A percentile compares a stretch with the other conserved stretches of the same genome.
Evolutionary conservation across 768 basidiomycete species (phyloP).

Genomic region (Gyrodon lividus): DNA sequence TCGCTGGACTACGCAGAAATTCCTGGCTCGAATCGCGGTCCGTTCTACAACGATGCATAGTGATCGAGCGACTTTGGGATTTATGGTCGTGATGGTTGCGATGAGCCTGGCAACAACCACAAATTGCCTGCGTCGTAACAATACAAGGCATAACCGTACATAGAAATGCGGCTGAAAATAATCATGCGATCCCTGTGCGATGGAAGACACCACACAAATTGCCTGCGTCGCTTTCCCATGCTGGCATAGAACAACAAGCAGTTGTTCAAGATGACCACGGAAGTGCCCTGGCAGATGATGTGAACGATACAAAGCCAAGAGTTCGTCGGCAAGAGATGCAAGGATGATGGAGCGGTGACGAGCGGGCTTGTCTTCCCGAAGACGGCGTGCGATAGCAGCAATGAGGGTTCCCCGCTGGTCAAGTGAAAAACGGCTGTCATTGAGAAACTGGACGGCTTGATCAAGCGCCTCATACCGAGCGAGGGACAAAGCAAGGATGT

Average conservation of each 20-base stretch:
- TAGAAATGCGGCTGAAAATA: constrained; percentile 43
- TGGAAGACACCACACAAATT: constrained; percentile 39
- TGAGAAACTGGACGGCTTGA: constrained; percentile 36
- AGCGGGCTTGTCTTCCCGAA: constrained; percentile 35
- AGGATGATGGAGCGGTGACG: constrained; percentile 31
- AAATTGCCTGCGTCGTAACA: constrained; percentile 44
- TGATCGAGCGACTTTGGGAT: constrained; percentile 14
- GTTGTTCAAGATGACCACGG: constrained; percentile 43
- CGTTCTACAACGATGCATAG: constrained; percentile 7
- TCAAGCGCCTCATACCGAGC: constrained; percentile 25
- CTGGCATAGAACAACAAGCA: constrained; percentile 40
- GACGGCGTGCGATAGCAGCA: constrained; percentile 35
- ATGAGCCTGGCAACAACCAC: constrained; percentile 33
- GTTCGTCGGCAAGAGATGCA: constrained; percentile 33
- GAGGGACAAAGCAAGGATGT: constrained; percentile 33
- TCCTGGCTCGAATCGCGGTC: constrained; percentile 6
- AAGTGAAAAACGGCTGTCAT: constrained; percentile 27
- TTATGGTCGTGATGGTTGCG: constrained; percentile 16
- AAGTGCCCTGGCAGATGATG: constrained; percentile 39
- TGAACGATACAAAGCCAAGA: constrained; percentile 37
- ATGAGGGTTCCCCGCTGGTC: constrained; percentile 38
- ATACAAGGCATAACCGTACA: constrained; percentile 34
- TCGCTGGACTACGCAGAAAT: constrained; percentile 7
- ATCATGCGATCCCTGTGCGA: constrained; percentile 33
- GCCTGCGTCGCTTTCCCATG: constrained; percentile 37